Conservation (phyloP, 2,329 filamentous ascomycete species). For the Rhynchosporium agropyri region DNA sequence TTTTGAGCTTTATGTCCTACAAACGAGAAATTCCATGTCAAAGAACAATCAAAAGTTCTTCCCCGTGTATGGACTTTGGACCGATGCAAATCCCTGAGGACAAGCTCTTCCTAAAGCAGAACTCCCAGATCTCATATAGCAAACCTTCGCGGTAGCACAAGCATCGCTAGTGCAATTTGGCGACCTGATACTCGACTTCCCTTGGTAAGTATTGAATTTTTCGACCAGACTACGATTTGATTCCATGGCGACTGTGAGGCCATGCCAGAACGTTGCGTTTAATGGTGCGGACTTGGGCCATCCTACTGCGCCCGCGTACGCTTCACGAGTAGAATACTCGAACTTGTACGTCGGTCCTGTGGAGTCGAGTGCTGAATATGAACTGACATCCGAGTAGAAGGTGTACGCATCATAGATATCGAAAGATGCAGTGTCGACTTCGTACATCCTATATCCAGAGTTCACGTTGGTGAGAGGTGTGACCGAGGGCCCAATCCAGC, state of each 20-base stretch:
- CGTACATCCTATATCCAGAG: slow-evolving; percentile 55
- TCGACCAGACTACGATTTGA: slow-evolving; percentile 51
- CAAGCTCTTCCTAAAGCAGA: slow-evolving; percentile 54
- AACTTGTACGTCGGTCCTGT: slow-evolving; percentile 52
- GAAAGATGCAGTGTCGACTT: slow-evolving; percentile 56
- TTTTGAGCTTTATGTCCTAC: neutral
- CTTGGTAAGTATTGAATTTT: slow-evolving; percentile 54
- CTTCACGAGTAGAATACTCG: slow-evolving; percentile 55
- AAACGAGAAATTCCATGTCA: neutral
- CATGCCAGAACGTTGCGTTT: slow-evolving; percentile 62
- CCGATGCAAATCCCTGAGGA: slow-evolving; percentile 52
- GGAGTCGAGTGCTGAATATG: slow-evolving; percentile 45
- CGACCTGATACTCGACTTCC: slow-evolving; percentile 53
- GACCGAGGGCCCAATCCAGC: slow-evolving; percentile 55
- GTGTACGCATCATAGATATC: slow-evolving; percentile 57
- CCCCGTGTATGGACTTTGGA: slow-evolving; percentile 45
- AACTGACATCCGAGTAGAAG: slow-evolving; percentile 54
- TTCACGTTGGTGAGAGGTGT: slow-evolving; percentile 59
- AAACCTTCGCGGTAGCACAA: slow-evolving; percentile 57
- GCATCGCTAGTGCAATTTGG: slow-evolving; percentile 55
- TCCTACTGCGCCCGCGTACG: slow-evolving; percentile 48
- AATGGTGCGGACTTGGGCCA: slow-evolving; percentile 54
- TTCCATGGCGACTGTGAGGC: slow-evolving; percentile 60
- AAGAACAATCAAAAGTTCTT: slow-evolving; percentile 38
- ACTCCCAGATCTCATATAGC: slow-evolving; percentile 61